These are phyloP conservation scores for Aspergillus nidulans DNA, from an alignment of 495 filamentous ascomycete genomes.

Conservation along the genomic window DNA sequence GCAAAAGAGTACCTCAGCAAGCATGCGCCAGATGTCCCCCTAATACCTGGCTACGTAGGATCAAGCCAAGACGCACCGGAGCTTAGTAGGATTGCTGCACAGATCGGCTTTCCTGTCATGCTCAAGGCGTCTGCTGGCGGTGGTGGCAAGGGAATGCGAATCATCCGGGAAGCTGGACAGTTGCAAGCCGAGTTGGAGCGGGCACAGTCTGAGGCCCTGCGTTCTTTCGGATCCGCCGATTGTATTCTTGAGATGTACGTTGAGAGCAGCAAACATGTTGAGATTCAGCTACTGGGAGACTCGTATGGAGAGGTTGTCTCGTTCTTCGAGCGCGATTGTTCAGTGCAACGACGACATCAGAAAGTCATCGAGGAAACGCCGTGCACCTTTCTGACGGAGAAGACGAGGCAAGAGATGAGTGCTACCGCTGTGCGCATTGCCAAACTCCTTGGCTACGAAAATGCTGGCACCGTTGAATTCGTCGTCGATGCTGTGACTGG, in stretches of 20 bases:
- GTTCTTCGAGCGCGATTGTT: slow-evolving; percentile 76
- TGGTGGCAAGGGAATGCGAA: slow-evolving; percentile 88
- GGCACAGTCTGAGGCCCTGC: slow-evolving; percentile 44
- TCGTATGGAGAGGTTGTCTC: slow-evolving; percentile 67
- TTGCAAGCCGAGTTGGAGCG: slow-evolving; percentile 67
- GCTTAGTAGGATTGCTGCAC: slow-evolving; percentile 46
- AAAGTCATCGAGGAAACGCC: slow-evolving; percentile 94
- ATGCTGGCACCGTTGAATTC: too few species aligned
- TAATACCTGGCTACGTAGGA: slow-evolving; percentile 84
- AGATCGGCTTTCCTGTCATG: slow-evolving; percentile 79
- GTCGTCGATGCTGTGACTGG: too few species aligned
- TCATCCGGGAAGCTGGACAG: slow-evolving; percentile 58
- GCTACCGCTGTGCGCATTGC: slow-evolving; percentile 57
- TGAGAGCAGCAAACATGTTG: slow-evolving; percentile 76
- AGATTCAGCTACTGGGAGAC: slow-evolving; percentile 88
- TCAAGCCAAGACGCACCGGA: slow-evolving; percentile 60
- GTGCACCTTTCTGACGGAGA: slow-evolving; percentile 65
- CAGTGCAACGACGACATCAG: slow-evolving; percentile 77
- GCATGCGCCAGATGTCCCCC: slow-evolving; percentile 67
- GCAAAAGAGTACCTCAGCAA: slow-evolving; percentile 28
- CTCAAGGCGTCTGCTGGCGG: slow-evolving; percentile 91
- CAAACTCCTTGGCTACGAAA: too few species aligned
- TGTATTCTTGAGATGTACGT: slow-evolving; percentile 87
- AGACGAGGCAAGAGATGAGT: slow-evolving; percentile 68
- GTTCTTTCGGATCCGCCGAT: slow-evolving; percentile 66